Evolutionary conservation across 1,284 basidiomycete species (phyloP).

Genomic region (Marasmius sp.): DNA sequence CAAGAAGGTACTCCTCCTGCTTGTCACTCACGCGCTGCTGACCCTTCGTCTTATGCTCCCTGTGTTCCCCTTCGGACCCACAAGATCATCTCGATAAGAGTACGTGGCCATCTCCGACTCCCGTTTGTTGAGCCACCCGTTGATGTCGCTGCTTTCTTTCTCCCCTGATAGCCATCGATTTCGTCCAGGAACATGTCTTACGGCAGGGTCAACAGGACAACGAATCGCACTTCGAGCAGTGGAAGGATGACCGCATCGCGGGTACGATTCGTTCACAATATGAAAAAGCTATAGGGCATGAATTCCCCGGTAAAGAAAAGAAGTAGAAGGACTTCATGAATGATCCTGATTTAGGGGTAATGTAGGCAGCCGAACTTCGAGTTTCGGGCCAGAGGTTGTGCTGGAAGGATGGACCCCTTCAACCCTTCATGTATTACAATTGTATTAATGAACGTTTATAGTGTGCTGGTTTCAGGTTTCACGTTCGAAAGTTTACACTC

Average conservation of each 20-base stretch:
- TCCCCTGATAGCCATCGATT: constrained; percentile 33
- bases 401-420: too few relatives aligned
- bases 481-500: too few relatives aligned
- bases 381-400: too few relatives aligned
- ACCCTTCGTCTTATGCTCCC: background rate
- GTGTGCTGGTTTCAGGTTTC: too few relatives aligned
- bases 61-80: background rate
- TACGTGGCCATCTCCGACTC: background rate
- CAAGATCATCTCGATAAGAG: background rate
- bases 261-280: constrained; percentile 30
- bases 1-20: constrained; percentile 5
- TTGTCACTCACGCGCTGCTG: background rate
- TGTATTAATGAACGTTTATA: too few relatives aligned
- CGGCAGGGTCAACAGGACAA: constrained; percentile 36
- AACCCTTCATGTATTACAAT: too few relatives aligned
- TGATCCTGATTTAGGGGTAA: too few relatives aligned
- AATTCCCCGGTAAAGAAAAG: constrained; percentile 26
- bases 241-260: constrained; percentile 40
- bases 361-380: too few relatives aligned
- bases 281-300: constrained; percentile 24
- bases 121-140: background rate
- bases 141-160: background rate
- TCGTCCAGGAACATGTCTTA: constrained; percentile 41
- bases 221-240: constrained; percentile 39
- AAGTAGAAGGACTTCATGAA: background rate